Evolutionary conservation across 345 rosid genomes (phyloP).

Genomic region (Eucalyptus fibrosa): DNA sequence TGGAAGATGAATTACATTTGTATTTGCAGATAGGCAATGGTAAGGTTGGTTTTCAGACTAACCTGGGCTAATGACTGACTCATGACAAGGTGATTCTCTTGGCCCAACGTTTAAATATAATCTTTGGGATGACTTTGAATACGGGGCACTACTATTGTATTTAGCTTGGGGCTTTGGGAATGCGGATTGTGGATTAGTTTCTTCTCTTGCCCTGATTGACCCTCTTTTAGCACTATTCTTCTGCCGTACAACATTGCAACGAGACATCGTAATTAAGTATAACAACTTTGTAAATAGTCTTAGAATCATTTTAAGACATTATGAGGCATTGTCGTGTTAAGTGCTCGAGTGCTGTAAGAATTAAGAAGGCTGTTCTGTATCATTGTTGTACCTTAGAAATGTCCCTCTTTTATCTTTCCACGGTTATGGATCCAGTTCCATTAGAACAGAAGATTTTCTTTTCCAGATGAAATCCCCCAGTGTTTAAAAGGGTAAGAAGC

Average conservation of each 20-base stretch:
- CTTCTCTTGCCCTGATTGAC: not conserved
- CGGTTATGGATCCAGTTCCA: not conserved
- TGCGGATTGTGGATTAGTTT: not conserved
- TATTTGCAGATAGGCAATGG: not conserved
- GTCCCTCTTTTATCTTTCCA: not conserved
- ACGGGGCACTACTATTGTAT: not conserved
- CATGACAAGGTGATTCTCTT: not conserved
- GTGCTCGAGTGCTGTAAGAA: not conserved
- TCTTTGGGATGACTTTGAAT: not conserved
- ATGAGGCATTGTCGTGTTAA: not conserved
- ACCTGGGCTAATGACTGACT: not conserved
- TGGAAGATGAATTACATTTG: not conserved
- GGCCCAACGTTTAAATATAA: not conserved
- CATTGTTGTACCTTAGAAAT: not conserved
- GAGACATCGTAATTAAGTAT: not conserved
- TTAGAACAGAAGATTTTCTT: not conserved
- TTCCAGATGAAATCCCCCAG: not conserved
- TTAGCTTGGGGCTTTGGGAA: not conserved
- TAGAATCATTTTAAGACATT: not conserved
- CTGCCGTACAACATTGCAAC: not conserved
- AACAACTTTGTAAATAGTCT: not conserved
- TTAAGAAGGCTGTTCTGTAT: not conserved
- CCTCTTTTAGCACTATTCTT: not conserved
- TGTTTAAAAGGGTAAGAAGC: not conserved
- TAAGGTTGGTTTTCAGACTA: not conserved